phyloP scores from a whole-genome alignment of 805 yeast genomes.

The Phaffomyces thermotolerans region DNA sequence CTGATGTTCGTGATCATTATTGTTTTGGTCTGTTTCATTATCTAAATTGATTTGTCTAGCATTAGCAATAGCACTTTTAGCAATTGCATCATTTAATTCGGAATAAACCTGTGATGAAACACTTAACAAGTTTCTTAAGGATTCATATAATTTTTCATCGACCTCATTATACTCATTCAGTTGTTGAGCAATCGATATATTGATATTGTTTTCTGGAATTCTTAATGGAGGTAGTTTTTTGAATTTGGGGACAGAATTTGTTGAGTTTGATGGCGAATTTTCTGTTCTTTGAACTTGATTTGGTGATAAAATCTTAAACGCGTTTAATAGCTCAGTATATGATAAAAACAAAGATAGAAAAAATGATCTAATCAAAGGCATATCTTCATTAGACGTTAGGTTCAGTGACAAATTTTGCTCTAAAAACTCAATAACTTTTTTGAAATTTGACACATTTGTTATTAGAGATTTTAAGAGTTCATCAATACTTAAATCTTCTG shows the following conservation, averaged over 20 bases:
- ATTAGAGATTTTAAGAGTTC: conserved; percentile 31
- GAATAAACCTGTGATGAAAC: conserved; percentile 74
- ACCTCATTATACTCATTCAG: conserved; percentile 38
- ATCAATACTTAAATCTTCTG: conserved; percentile 21
- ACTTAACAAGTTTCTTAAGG: conserved; percentile 53
- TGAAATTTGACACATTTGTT: conserved; percentile 40
- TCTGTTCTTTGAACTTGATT: conserved; percentile 3
- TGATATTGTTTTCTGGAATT: conserved; percentile 14
- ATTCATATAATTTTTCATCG: conserved; percentile 61
- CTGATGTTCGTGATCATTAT: conserved; percentile 24
- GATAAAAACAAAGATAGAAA: conserved; percentile 55
- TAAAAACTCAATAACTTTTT: conserved; percentile 40
- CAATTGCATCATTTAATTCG: conserved; percentile 61
- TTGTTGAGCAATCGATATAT: conserved; percentile 16
- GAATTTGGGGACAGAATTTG: conserved; percentile 6
- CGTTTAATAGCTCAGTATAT: conserved; percentile 60
- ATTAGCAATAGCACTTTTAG: conserved; percentile 52
- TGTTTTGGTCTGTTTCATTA: conserved; percentile 3
- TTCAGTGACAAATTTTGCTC: conserved; percentile 41
- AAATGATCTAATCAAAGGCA: conserved; percentile 58
- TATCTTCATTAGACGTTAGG: conserved; percentile 46
- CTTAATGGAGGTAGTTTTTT: conserved; percentile 21
- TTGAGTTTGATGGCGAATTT: not conserved
- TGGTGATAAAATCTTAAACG: conserved; percentile 39
- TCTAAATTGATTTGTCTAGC: conserved; percentile 25